These are phyloP conservation scores for Ceriops decandra DNA, from an alignment of 345 rosid genomes.

Conservation along the genomic window DNA sequence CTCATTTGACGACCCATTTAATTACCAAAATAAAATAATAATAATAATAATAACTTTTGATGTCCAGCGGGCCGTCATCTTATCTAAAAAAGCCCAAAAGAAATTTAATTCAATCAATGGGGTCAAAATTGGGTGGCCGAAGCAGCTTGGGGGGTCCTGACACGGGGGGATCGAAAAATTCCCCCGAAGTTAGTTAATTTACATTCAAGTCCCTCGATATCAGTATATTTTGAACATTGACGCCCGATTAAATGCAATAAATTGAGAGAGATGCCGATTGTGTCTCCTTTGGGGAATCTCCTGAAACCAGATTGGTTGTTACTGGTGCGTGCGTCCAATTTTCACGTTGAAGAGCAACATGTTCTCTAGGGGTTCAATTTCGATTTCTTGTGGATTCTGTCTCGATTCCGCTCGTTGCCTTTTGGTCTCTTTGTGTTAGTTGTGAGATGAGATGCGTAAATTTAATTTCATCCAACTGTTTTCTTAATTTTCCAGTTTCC, in stretches of 20 bases:
- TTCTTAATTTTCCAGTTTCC: neutral
- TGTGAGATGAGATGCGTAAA: neutral
- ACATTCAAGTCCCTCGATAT: conserved; percentile 11
- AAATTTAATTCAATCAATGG: too few relatives aligned
- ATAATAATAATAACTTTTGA: too few relatives aligned
- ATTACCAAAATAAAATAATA: too few relatives aligned
- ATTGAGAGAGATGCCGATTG: too few relatives aligned
- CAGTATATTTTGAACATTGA: conserved; percentile 21
- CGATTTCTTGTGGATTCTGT: neutral
- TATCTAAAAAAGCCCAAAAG: too few relatives aligned
- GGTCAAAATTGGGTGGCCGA: too few relatives aligned
- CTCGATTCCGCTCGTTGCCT: neutral
- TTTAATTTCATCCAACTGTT: conserved; percentile 11
- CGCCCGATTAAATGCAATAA: too few relatives aligned
- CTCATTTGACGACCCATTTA: too few relatives aligned
- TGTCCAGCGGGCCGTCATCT: too few relatives aligned
- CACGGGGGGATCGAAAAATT: too few relatives aligned
- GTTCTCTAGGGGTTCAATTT: conserved; percentile 10
- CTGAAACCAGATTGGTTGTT: neutral
- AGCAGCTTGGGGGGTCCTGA: too few relatives aligned
- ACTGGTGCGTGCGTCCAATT: conserved; percentile 18
- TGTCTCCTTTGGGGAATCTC: neutral
- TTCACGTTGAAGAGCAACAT: neutral
- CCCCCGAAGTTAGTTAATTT: conserved; percentile 2
- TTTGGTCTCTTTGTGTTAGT: neutral